Percentiles rank a stretch among this genome's conserved stretches.
Evolutionary conservation across 2,329 filamentous ascomycete species (phyloP).

Genomic region (Xylariales sp.): DNA sequence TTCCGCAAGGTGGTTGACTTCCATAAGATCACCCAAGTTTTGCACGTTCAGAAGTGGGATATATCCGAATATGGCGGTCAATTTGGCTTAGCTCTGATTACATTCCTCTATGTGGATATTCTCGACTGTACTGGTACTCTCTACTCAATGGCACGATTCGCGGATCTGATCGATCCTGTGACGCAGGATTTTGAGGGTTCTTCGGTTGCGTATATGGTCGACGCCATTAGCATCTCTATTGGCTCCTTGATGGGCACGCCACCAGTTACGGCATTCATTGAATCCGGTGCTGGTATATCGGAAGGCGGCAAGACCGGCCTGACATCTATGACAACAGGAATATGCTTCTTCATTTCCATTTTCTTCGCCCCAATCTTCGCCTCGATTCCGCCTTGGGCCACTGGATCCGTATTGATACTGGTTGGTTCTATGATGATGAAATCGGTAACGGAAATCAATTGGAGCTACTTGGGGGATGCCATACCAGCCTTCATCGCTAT

Average conservation of each 20-base stretch:
- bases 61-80: constrained; percentile 65
- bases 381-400: constrained; percentile 85
- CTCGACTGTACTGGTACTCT: constrained; percentile 82
- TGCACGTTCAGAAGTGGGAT: constrained; percentile 72
- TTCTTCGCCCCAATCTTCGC: constrained; percentile 92
- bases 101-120: constrained; percentile 88
- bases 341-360: constrained; percentile 82
- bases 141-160: constrained; percentile 86
- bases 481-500: constrained; percentile 83
- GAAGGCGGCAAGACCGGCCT: constrained; percentile 82
- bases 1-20: constrained; percentile 86
- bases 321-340: constrained; percentile 72
- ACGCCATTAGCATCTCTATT: constrained; percentile 74
- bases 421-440: constrained; percentile 86
- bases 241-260: constrained; percentile 73
- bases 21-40: constrained; percentile 66
- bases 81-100: constrained; percentile 80
- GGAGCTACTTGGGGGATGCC: constrained; percentile 79
- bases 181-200: constrained; percentile 88
- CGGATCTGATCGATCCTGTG: constrained; percentile 71
- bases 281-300: constrained; percentile 85
- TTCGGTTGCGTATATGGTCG: constrained; percentile 77
- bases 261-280: constrained; percentile 82
- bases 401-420: constrained; percentile 80
- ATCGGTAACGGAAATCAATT: constrained; percentile 80